Evolutionary conservation across 495 filamentous ascomycete genomes (phyloP).

Genomic region (Parathielavia hyrcaniae): DNA sequence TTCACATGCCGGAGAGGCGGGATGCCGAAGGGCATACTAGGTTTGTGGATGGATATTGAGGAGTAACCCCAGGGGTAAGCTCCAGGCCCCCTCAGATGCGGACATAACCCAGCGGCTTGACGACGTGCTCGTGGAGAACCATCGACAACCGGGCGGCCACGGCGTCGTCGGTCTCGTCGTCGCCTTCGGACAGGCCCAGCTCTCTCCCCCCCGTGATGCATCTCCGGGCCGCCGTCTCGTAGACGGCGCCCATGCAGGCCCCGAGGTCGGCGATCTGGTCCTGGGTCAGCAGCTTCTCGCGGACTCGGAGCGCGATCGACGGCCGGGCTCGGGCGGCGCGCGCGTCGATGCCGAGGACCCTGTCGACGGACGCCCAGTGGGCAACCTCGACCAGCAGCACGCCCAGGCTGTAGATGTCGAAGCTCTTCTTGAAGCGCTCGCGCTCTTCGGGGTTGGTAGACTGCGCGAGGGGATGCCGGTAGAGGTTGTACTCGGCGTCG

Average conservation of each 20-base stretch:
- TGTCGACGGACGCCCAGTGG: slow-evolving; percentile 47
- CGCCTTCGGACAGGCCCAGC: slow-evolving; percentile 26
- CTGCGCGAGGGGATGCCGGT: slow-evolving; percentile 45
- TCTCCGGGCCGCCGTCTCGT: slow-evolving; percentile 29
- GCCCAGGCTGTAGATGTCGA: slow-evolving; percentile 54
- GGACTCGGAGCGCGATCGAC: slow-evolving; percentile 29
- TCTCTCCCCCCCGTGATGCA: slow-evolving; percentile 32
- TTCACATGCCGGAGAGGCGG: too few relatives aligned
- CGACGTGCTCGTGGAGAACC: slow-evolving; percentile 35
- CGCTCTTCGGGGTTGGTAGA: slow-evolving; percentile 31
- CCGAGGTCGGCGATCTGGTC: slow-evolving; percentile 31
- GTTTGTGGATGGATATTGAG: too few relatives aligned
- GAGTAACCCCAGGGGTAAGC: not conserved
- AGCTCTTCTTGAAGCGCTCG: slow-evolving; percentile 43
- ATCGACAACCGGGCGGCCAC: slow-evolving; percentile 30
- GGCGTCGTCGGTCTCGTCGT: slow-evolving; percentile 34
- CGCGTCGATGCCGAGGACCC: slow-evolving; percentile 38
- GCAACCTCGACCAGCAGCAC: slow-evolving; percentile 50
- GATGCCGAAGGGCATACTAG: not conserved
- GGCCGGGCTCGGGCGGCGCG: slow-evolving; percentile 24
- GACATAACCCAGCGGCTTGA: slow-evolving; percentile 34
- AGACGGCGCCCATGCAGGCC: slow-evolving; percentile 32
- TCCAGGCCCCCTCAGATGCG: slow-evolving; percentile 20
- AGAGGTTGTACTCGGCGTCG: slow-evolving; percentile 42
- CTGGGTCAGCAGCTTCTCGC: slow-evolving; percentile 24